Conservation (phyloP, 768 basidiomycete genomes). For the Hydnum rufescens region DNA sequence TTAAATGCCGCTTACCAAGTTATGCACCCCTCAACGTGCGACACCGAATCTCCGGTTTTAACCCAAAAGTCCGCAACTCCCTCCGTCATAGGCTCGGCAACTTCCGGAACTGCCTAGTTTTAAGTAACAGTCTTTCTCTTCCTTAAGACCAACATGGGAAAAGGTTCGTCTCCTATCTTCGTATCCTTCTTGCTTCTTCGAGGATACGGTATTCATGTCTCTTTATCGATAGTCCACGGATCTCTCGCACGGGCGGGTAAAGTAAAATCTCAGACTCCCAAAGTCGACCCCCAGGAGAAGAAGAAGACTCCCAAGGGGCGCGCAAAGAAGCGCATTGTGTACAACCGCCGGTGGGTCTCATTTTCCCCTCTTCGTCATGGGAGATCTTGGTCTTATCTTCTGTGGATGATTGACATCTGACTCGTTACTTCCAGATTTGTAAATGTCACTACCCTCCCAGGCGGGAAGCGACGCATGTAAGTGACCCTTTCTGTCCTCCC, state of each 20-base stretch:
- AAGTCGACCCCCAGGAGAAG: constrained; percentile 98
- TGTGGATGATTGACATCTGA: background rate
- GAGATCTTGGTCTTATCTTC: background rate
- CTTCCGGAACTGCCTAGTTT: background rate
- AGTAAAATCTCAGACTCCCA: constrained; percentile 96
- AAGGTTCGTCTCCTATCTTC: constrained; percentile 1
- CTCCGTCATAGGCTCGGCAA: too few species aligned
- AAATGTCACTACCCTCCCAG: constrained; percentile 76
- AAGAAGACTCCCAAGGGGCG: constrained; percentile 96
- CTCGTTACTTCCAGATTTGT: constrained; percentile 40
- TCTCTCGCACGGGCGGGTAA: constrained; percentile 99
- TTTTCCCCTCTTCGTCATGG: background rate
- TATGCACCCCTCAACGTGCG: too few species aligned
- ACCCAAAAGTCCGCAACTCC: too few species aligned
- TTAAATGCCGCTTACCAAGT: too few species aligned
- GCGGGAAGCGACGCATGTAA: constrained; percentile 93
- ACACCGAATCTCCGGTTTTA: too few species aligned
- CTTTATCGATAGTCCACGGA: constrained; percentile 57
- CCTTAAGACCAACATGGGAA: constrained; percentile 6
- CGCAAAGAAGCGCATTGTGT: constrained; percentile 88
- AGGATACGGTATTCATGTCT: background rate
- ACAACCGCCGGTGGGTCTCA: constrained; percentile 67
- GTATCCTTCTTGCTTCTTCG: background rate
- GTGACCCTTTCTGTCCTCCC: constrained; percentile 17
- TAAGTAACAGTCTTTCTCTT: background rate